Conservation (phyloP, 2,329 filamentous ascomycete species). For the Botrytis elliptica region DNA sequence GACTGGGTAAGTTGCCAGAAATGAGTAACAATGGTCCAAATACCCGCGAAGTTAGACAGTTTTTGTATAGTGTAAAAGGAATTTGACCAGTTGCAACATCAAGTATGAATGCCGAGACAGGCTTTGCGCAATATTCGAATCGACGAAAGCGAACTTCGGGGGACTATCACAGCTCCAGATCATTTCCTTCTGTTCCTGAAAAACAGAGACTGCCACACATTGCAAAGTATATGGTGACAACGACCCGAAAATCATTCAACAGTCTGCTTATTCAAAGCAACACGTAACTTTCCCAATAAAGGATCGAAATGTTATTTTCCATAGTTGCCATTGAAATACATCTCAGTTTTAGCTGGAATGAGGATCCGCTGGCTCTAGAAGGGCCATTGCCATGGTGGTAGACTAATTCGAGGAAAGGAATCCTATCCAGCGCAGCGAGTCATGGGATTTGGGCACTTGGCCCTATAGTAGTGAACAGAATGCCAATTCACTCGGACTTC, state of each 20-base stretch:
- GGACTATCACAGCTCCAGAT: neutral
- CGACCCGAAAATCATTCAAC: neutral
- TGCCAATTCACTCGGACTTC: neutral
- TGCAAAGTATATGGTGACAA: neutral
- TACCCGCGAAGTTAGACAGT: neutral
- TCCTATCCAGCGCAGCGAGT: neutral
- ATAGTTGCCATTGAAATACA: neutral
- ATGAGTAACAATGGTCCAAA: neutral
- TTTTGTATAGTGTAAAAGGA: neutral
- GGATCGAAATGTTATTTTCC: neutral
- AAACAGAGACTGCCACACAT: neutral
- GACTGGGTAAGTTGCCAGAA: neutral
- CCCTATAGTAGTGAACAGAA: neutral
- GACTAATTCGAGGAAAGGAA: neutral
- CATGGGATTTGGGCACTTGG: neutral
- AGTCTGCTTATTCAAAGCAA: neutral
- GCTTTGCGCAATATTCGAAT: neutral
- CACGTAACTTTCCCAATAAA: neutral
- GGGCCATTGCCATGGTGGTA: neutral
- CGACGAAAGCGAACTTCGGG: neutral
- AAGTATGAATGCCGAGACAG: neutral
- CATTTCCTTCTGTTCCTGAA: neutral
- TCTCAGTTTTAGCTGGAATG: neutral
- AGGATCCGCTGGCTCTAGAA: neutral
- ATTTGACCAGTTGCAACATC: neutral